These are phyloP conservation scores for Xanthoparmelia taractica DNA, from an alignment of 495 filamentous ascomycete species.

Conservation along the genomic window DNA sequence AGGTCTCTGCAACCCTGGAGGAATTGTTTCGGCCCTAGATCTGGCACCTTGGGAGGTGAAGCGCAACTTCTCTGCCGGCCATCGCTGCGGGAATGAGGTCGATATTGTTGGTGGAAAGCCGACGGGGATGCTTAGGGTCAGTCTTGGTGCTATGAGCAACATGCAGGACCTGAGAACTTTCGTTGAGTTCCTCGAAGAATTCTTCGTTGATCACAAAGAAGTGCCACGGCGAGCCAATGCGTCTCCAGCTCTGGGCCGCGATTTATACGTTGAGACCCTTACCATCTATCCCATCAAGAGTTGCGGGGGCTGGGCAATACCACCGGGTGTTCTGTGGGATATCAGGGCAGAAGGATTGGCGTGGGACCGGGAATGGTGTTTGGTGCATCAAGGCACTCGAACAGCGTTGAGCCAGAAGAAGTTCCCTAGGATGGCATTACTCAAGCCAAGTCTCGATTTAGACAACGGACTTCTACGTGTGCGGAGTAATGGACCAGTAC, in stretches of 20 bases:
- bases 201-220: conserved; percentile 35
- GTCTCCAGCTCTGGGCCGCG: not conserved
- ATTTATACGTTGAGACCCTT: conserved; percentile 26
- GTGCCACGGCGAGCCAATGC: not conserved
- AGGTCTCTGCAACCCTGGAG: conserved; percentile 55
- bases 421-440: conserved; percentile 64
- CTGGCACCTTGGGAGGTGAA: conserved; percentile 51
- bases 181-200: conserved; percentile 47
- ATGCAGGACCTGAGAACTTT: conserved; percentile 51
- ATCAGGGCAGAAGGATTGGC: conserved; percentile 61
- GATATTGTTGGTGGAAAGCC: conserved; percentile 47
- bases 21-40: conserved; percentile 41
- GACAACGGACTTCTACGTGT: conserved; percentile 41
- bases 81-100: conserved; percentile 52
- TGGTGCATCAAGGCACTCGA: conserved; percentile 66
- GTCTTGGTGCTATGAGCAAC: conserved; percentile 66
- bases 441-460: conserved; percentile 58
- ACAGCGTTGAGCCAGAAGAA: conserved; percentile 65
- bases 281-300: conserved; percentile 63
- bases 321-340: conserved; percentile 51
- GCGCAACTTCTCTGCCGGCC: conserved; percentile 53
- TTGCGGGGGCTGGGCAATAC: conserved; percentile 60
- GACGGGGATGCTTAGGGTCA: conserved; percentile 58
- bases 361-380: conserved; percentile 82
- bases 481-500: conserved; percentile 15